Base-by-base conservation (phyloP, 2,329 filamentous ascomycete species). In the Berkeleyomyces basicola region DNA sequence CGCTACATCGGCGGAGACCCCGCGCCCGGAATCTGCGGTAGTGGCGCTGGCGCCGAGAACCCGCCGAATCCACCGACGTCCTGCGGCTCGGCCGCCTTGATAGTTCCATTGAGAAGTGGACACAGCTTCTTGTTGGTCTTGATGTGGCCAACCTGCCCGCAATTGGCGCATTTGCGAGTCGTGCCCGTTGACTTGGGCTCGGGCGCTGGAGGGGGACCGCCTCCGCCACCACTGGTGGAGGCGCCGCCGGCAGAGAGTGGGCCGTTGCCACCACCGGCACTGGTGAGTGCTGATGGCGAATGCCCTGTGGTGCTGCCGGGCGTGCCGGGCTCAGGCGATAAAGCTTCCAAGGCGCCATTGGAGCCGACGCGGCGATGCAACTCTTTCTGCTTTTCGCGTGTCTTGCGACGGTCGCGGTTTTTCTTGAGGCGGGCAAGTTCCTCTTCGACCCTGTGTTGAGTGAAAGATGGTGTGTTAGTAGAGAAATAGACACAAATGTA, bases 111-210 rank as follows among this genome's bases (percentile, higher is more conserved):
- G 66, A 95, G 84, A 72, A 93, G 78, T 58, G 89, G 89, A 72
- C 89, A 95, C 69, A 91, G 81, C 90, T 96, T 97, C 77, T 96
- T 95, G 78, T 97, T 97, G 58, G 92, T 97, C 75, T 96, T 96
- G 78, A 99, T 99, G 71, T 99, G 93, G 40, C 93, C 93, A 62
- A 95, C 87, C 73, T 93, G 88, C 59, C 93, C 93, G 75, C 93
- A 99, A 74, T 96, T 97, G 67, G 93, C 93, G 75, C 93, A 99
- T 77, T 97, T 97, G 69, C 95, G 82, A 42, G 86, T 86, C 63
- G 89, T 95, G 65, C 85, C 84, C 58, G 76, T 80, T 14, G 63
- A 59, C 31, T 59, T 61, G 37, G 53, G 53, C 5, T 43, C 33
- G 44, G 46, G 42, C 7, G 16, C 31, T n/a, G 46, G n/a, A 16